A percentile compares a stretch with the other conserved stretches of the same genome.
Conservation (phyloP, 257 asterid genomes). For the Solanum lycopersicoides region DNA sequence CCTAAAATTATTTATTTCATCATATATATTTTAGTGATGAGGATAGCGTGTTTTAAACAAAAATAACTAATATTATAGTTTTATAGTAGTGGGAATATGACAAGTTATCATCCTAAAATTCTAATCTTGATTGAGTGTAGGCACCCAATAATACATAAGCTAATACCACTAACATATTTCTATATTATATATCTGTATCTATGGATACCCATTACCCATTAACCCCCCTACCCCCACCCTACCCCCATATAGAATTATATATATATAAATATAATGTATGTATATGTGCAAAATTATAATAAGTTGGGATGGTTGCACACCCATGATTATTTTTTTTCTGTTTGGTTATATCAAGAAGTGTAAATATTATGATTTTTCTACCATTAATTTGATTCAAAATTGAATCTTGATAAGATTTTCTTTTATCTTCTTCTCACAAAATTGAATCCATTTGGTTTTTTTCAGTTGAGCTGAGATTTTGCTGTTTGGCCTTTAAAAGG, state of each 20-base stretch:
- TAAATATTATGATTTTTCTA: background rate
- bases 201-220: background rate
- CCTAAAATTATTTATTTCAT: too few species aligned
- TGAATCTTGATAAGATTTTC: slow-evolving; percentile 23
- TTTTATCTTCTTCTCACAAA: slow-evolving; percentile 22
- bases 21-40: too few species aligned
- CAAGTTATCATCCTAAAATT: slow-evolving; percentile 7
- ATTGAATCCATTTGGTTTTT: background rate
- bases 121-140: slow-evolving; percentile 17
- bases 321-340: background rate
- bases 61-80: background rate
- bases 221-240: background rate
- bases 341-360: background rate
- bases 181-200: background rate
- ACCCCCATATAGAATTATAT: background rate
- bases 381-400: slow-evolving; percentile 26
- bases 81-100: slow-evolving; percentile 34
- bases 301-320: background rate
- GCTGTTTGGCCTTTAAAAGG: background rate
- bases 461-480: background rate
- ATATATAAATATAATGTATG: background rate
- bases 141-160: slow-evolving; percentile 1
- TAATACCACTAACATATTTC: slow-evolving; percentile 10
- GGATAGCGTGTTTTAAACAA: too few species aligned
- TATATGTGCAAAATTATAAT: background rate